These are phyloP conservation scores for Prototheca wickerhamii DNA, from an alignment of 163 green algal species.

Conservation along the genomic window DNA sequence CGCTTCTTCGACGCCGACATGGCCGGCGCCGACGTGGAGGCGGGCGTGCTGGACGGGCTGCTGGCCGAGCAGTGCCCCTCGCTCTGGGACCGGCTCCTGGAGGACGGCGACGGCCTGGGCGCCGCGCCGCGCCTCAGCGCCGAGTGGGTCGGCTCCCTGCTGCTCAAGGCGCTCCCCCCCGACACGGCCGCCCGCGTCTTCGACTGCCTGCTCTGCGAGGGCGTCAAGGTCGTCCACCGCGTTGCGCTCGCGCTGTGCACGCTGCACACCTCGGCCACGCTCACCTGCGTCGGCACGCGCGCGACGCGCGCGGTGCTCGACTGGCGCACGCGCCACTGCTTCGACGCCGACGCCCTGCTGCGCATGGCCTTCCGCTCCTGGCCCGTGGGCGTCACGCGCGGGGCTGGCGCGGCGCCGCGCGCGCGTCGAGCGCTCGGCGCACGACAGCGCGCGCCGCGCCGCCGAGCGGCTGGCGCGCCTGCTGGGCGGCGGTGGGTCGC, in stretches of 20 bases:
- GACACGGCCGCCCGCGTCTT: constrained; percentile 1
- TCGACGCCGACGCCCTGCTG: background rate
- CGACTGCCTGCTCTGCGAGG: background rate
- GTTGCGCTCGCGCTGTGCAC: constrained; percentile 1
- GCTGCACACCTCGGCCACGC: background rate
- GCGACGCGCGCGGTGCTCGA: background rate
- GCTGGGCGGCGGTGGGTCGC: background rate
- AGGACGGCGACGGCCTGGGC: background rate
- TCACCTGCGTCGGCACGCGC: background rate
- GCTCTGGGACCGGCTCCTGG: background rate
- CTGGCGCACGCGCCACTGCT: background rate
- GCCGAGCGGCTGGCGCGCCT: background rate
- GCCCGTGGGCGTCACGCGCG: no score
- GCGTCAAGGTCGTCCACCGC: background rate
- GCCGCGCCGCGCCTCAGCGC: background rate
- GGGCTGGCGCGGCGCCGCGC: background rate
- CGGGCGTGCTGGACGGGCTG: background rate
- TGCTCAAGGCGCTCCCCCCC: background rate
- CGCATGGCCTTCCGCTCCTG: background rate
- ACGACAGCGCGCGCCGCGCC: background rate
- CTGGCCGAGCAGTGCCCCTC: background rate
- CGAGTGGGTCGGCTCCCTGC: background rate
- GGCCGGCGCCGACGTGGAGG: background rate
- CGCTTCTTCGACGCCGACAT: constrained; percentile 2
- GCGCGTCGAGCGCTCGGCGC: background rate